Conservation (phyloP, 1,284 basidiomycete genomes). For the Ustilago crameri region DNA sequence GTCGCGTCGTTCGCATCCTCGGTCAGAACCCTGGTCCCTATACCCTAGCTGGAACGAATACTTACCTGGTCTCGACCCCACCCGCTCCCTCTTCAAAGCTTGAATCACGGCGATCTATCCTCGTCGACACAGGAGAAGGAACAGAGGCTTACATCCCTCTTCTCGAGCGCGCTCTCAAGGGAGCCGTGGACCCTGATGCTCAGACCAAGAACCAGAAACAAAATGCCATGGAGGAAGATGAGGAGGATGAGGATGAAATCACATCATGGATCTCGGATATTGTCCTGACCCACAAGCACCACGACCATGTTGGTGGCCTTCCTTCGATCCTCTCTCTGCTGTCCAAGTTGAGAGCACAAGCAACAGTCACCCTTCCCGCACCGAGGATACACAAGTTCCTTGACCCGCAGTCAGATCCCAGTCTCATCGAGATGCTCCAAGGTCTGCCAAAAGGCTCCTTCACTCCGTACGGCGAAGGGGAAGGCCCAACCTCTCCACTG, state of each 20-base stretch:
- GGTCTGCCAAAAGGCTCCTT: slow-evolving; percentile 84
- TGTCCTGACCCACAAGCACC: slow-evolving; percentile 89
- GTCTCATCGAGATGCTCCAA: slow-evolving; percentile 86
- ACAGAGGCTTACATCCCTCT: slow-evolving; percentile 76
- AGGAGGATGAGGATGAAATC: slow-evolving; percentile 38
- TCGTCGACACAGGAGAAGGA: slow-evolving; percentile 90
- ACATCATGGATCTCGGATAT: slow-evolving; percentile 72
- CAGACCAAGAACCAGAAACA: slow-evolving; percentile 3
- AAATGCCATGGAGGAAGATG: slow-evolving; percentile 27
- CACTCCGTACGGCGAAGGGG: slow-evolving; percentile 69
- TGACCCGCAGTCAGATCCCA: slow-evolving; percentile 70
- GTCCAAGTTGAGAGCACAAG: slow-evolving; percentile 67
- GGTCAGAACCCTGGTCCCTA: slow-evolving; percentile 88
- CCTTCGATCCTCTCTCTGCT: slow-evolving; percentile 78
- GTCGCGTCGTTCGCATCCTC: slow-evolving; percentile 69
- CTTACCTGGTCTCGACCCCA: slow-evolving; percentile 79
- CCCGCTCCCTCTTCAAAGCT: slow-evolving; percentile 53
- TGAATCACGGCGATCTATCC: slow-evolving; percentile 75
- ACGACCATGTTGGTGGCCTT: slow-evolving; percentile 85
- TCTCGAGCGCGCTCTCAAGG: slow-evolving; percentile 74
- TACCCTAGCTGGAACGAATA: slow-evolving; percentile 90
- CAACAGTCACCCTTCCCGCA: slow-evolving; percentile 55
- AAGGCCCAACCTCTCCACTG: slow-evolving; percentile 15
- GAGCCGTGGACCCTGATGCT: slow-evolving; percentile 22
- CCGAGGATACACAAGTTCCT: slow-evolving; percentile 71